These are phyloP conservation scores for Colletotrichum musae DNA, from an alignment of 2,329 filamentous ascomycete genomes.

Conservation along the genomic window DNA sequence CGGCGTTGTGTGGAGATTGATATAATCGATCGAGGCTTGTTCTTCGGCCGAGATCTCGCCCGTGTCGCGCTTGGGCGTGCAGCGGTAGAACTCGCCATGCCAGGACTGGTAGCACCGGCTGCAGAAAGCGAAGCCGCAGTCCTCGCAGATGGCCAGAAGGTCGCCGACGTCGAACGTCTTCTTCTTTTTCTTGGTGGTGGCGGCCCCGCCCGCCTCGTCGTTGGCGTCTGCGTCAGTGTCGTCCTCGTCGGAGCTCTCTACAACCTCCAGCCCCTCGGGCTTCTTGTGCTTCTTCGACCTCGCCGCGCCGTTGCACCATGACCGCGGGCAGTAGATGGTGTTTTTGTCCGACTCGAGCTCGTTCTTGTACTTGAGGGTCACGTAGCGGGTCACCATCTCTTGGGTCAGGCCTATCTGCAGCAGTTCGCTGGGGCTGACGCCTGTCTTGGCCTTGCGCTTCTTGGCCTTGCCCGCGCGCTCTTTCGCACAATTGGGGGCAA, in stretches of 20 bases:
- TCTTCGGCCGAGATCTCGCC: conserved; percentile 87
- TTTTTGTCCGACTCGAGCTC: conserved; percentile 92
- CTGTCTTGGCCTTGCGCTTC: conserved; percentile 73
- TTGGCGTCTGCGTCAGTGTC: conserved; percentile 63
- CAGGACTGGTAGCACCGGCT: conserved; percentile 79
- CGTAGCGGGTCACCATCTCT: conserved; percentile 86
- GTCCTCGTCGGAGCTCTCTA: conserved; percentile 63
- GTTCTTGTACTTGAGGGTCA: conserved; percentile 91
- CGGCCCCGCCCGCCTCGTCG: conserved; percentile 41
- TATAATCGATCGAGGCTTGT: conserved; percentile 87
- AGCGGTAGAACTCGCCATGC: conserved; percentile 88
- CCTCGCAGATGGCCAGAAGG: conserved; percentile 86
- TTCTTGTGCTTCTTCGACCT: conserved; percentile 81
- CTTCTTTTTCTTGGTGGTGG: conserved; percentile 42
- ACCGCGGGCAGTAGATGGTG: conserved; percentile 91
- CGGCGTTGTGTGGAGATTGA: conserved; percentile 84
- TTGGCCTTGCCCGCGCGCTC: conserved; percentile 61
- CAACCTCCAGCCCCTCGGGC: conserved; percentile 75
- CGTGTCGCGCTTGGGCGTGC: conserved; percentile 75
- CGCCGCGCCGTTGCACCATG: conserved; percentile 93
- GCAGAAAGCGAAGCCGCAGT: conserved; percentile 93
- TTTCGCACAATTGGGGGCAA: conserved; percentile 84
- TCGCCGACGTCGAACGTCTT: conserved; percentile 65
- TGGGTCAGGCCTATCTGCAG: conserved; percentile 81
- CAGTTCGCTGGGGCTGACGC: conserved; percentile 87